Evolutionary conservation across 805 yeast species (phyloP), one percentile per base, ranked within the genome.

Genomic region (Kodamaea laetipori): DNA sequence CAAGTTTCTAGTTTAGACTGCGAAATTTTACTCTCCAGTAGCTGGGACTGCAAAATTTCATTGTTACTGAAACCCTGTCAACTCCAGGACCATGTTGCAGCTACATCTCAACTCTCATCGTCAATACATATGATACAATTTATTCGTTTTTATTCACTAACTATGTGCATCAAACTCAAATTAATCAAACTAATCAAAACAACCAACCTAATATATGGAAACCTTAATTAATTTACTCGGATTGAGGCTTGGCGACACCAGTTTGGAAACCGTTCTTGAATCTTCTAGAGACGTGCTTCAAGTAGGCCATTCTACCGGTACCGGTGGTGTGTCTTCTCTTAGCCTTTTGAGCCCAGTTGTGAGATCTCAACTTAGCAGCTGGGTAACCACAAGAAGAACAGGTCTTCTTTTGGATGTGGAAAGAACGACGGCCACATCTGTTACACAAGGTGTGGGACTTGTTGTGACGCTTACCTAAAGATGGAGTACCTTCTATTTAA

Each of bases 251-350:
- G 62, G 83, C 81, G 61, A 74, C 79, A 73, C 90, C 88, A 66
- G 96, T 72, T 77, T 88, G 97, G 97, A 94, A 94, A 74, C 90
- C 95, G 84, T 92, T 92, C 87, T 90, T 88, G 87, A 92, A 92
- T 82, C 90, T 88, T 84, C 98, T 90, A 63, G 94, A 78, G 65
- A 94, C 96, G 77, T 83, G 84, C 83, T 92, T 94, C 77, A 94
- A 84, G 90, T 92, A 82, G 75, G 90, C 81, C 95, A 89, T 88
- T 81, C 99, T 95, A 79, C 99, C 99, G 74, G 98, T 84, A 82
- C 99, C 99, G 64, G 97, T 90, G 63, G 99, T 94, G 77, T 86
- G 86, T 88, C 99, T 90, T 89, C 99, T 90, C 86, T 90, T 88
- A 71, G 97, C 96, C 86, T 94, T 94, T 61, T 78, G 77, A 76